Base-by-base conservation (phyloP, 371 early-diverging fungal species). In the Lichtheimia corymbifera region DNA sequence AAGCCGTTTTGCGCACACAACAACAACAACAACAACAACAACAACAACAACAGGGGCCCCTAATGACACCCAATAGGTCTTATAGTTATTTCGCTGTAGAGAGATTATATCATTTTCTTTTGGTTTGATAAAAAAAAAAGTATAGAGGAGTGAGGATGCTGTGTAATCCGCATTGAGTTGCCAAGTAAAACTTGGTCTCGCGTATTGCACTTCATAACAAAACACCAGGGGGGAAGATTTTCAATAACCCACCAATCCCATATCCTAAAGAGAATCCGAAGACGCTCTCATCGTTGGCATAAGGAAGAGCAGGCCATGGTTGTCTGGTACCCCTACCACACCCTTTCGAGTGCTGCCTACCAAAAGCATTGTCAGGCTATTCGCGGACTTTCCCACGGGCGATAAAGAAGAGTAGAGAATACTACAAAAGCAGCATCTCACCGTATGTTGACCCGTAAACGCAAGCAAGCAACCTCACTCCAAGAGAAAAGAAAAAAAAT, bases 381-480 rank as follows among this genome's bases (percentile, higher is more conserved):
- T 18, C 47, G 22, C 47, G 47, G 47, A 47, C 47, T 47, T 47
- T 47, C 47, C 47, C 47, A 47, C 47, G 47, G 47, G 47, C 47
- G 47, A 47, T 47, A 22, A 18, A 47, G n/a, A 22, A 18, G 22
- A 47, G 22, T 47, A 47, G 22, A 47, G 47, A 35, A 35, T 35
- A 47, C 47, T 9, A 47, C 47, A 47, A 47, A 15, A 47, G n/a
- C 47, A 47, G n/a, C 47, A 18, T 47, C 47, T 47, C 22, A 47
- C 47, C 47, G 47, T 47, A 47, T 47, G 47, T 47, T 47, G 47
- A 47, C 47, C 47, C 47, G 47, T 47, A 47, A 47, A 47, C 47
- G 47, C 47, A 47, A 47, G 47, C 47, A 47, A 47, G 17, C 22
- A 18, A 47, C 47, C 47, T 47, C 47, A 22, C 47, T 47, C 47